These are phyloP conservation scores for Iris macrosiphon DNA, from an alignment of 106 monocot genomes.

Conservation along the genomic window DNA sequence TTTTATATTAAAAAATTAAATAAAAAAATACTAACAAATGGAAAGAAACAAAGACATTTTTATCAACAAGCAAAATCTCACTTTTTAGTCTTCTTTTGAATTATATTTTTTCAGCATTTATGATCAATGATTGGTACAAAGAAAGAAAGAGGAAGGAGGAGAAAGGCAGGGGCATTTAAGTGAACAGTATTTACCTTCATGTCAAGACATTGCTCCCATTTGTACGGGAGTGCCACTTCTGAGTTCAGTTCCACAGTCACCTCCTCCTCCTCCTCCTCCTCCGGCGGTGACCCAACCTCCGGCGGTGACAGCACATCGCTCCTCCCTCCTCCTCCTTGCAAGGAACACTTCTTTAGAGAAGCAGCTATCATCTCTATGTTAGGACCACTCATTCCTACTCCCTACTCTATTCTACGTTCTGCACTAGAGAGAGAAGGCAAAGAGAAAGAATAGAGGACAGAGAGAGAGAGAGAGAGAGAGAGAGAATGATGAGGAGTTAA, in stretches of 20 bases:
- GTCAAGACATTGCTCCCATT: conserved; percentile 93
- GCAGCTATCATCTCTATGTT: conserved; percentile 71
- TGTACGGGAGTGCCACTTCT: conserved; percentile 57
- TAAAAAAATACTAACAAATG: too few species aligned
- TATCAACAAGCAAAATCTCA: too few species aligned
- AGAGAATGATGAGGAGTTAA: too few species aligned
- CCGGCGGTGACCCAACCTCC: conserved; percentile 4
- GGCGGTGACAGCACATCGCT: background rate
- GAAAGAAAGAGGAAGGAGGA: too few species aligned
- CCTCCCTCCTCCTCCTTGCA: conserved; percentile 21
- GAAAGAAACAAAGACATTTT: too few species aligned
- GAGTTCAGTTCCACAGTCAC: conserved; percentile 91
- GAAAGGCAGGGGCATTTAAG: too few species aligned
- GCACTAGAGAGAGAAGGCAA: too few species aligned
- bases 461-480: too few species aligned
- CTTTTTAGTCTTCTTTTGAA: too few species aligned
- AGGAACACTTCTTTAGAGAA: conserved; percentile 66
- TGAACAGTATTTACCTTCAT: conserved; percentile 54
- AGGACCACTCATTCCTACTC: conserved; percentile 65
- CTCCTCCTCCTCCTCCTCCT: conserved; percentile 15
- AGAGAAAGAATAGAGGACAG: too few species aligned
- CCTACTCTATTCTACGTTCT: too few species aligned
- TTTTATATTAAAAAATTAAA: too few species aligned
- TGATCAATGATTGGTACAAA: conserved; percentile 41
- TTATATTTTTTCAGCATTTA: conserved; percentile 27